These are phyloP conservation scores for Gymnopilus junonius DNA, from an alignment of 768 basidiomycete genomes.

Conservation along the genomic window DNA sequence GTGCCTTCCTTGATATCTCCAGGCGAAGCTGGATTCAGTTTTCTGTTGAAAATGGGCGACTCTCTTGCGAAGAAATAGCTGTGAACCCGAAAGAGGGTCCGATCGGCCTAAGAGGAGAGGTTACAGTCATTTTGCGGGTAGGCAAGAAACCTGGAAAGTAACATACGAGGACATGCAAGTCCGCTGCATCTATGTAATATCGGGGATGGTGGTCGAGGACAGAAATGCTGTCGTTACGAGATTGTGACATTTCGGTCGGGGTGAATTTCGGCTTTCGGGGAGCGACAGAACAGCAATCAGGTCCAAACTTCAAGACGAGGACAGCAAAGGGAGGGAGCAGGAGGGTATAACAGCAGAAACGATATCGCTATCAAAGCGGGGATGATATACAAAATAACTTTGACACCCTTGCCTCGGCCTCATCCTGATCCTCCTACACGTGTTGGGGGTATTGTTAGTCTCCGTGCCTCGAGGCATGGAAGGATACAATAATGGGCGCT, in stretches of 20 bases:
- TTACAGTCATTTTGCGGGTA: not conserved
- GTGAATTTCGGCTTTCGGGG: not conserved
- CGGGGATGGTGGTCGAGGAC: conserved; percentile 2
- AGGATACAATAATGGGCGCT: conserved; percentile 14
- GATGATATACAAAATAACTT: not conserved
- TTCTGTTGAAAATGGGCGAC: conserved; percentile 47
- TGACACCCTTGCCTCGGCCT: not conserved
- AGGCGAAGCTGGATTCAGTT: conserved; percentile 35
- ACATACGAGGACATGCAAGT: conserved; percentile 27
- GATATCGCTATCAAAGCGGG: conserved; percentile 2
- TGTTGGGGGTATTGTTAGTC: conserved; percentile 12
- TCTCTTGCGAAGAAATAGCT: conserved; percentile 58
- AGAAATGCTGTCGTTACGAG: conserved; percentile 7
- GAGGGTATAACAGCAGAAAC: not conserved
- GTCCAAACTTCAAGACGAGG: too few relatives aligned
- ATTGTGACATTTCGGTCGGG: not conserved
- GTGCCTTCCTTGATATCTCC: conserved; percentile 37
- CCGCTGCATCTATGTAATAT: conserved; percentile 27
- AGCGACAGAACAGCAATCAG: too few relatives aligned
- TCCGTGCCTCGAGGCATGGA: not conserved
- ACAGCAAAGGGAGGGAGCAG: not conserved
- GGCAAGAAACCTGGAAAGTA: not conserved
- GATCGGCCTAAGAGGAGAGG: not conserved
- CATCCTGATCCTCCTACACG: conserved; percentile 7
- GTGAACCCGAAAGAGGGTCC: conserved; percentile 48